These are phyloP conservation scores for Leccinellum luteum DNA, from an alignment of 768 basidiomycete genomes.

Conservation along the genomic window DNA sequence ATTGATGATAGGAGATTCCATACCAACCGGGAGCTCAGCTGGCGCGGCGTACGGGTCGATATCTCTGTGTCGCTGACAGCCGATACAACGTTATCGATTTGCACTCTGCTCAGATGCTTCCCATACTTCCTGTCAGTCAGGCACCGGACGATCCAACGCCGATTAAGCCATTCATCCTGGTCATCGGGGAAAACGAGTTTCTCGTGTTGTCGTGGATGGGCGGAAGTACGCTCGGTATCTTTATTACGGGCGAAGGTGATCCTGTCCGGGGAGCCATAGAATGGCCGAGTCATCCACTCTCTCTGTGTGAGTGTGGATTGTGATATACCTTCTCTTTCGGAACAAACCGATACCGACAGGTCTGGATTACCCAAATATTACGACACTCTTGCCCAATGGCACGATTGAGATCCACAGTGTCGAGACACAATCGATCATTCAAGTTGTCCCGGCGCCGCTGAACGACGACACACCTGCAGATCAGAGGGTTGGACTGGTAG, in stretches of 20 bases:
- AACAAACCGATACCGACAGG: slow-evolving; percentile 39
- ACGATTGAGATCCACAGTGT: slow-evolving; percentile 81
- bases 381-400: slow-evolving; percentile 73
- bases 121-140: slow-evolving; percentile 79
- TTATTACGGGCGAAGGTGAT: slow-evolving; percentile 81
- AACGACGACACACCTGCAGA: slow-evolving; percentile 25
- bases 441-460: slow-evolving; percentile 56
- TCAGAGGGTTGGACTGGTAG: slow-evolving; percentile 26
- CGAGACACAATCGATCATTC: slow-evolving; percentile 67
- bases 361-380: slow-evolving; percentile 79
- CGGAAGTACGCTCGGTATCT: slow-evolving; percentile 76
- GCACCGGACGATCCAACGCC: slow-evolving; percentile 40
- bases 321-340: background rate
- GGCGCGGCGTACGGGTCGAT: slow-evolving; percentile 59
- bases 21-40: slow-evolving; percentile 55
- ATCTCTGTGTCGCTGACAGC: slow-evolving; percentile 73
- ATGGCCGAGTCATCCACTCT: slow-evolving; percentile 77
- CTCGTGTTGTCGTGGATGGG: slow-evolving; percentile 86
- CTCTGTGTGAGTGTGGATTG: slow-evolving; percentile 57
- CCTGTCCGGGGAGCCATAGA: slow-evolving; percentile 87
- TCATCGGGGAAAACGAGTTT: slow-evolving; percentile 78
- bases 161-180: slow-evolving; percentile 69
- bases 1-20: slow-evolving; percentile 60
- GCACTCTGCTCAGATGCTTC: slow-evolving; percentile 62
- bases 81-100: slow-evolving; percentile 78